These are phyloP conservation scores for Alnus glutinosa DNA, from an alignment of 306 rosid genomes.

Conservation along the genomic window DNA sequence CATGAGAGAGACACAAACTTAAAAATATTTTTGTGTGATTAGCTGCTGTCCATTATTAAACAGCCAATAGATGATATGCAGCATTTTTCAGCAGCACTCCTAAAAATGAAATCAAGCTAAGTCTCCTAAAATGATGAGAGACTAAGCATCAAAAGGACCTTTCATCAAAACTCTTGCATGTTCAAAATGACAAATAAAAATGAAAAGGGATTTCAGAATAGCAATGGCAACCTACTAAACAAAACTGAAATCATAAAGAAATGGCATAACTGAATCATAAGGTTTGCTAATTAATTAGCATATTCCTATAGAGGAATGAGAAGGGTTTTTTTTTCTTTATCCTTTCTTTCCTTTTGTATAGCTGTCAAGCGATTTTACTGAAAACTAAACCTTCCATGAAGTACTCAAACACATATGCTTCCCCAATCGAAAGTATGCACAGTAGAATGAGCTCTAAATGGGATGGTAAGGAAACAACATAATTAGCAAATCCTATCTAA, in stretches of 20 bases:
- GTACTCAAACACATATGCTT: neutral
- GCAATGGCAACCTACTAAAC: neutral
- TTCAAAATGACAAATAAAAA: neutral
- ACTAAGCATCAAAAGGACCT: neutral
- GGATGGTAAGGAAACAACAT: neutral
- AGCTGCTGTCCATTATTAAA: neutral
- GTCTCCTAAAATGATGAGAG: neutral
- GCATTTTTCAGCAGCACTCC: neutral
- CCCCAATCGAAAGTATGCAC: neutral
- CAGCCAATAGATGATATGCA: neutral
- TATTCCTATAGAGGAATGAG: neutral
- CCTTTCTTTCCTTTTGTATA: neutral
- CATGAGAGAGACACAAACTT: conserved; percentile 7
- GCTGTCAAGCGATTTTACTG: neutral
- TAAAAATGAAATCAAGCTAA: neutral
- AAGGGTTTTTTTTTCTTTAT: neutral
- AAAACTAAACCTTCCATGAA: neutral
- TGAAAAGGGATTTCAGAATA: neutral
- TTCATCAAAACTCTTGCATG: neutral
- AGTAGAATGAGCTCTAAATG: neutral
- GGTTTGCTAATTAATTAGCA: neutral
- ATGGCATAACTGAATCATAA: neutral
- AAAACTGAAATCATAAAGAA: neutral
- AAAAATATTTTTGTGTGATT: neutral
- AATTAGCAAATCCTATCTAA: neutral